Percentiles rank a stretch among this genome's conserved stretches.
Evolutionary conservation across 164 flowering plant species (phyloP).

Genomic region (Nelumbo lutea): DNA sequence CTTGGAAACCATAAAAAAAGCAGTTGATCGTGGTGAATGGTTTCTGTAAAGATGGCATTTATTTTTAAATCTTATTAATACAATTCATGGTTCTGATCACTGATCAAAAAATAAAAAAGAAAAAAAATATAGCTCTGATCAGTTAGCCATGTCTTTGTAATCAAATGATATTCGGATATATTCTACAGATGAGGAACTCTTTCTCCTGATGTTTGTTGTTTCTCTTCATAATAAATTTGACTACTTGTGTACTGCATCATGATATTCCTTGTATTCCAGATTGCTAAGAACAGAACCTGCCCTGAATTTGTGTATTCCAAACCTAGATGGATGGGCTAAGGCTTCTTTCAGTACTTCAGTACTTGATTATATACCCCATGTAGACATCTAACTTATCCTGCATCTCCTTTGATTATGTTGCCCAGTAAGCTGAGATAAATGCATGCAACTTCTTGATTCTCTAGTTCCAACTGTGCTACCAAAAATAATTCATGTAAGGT

Average conservation of each 20-base stretch:
- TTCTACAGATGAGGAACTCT: not conserved
- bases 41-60: not conserved
- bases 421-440: too few species aligned
- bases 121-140: not conserved
- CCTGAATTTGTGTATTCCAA: not conserved
- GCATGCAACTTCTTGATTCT: too few species aligned
- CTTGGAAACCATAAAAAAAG: constrained; percentile 7
- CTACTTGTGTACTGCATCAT: constrained; percentile 16
- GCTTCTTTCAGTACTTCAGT: too few species aligned
- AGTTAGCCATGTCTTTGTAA: not conserved
- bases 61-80: too few species aligned
- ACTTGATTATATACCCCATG: constrained; percentile 6
- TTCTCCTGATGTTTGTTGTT: not conserved
- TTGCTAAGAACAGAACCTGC: constrained; percentile 19
- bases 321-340: too few species aligned
- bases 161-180: too few species aligned
- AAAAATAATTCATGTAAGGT: too few species aligned
- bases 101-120: constrained; percentile 7
- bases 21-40: not conserved
- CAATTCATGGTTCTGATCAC: not conserved
- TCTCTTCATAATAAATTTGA: constrained; percentile 2
- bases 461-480: too few species aligned
- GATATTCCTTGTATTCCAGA: constrained; percentile 18
- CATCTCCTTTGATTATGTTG: constrained; percentile 13
- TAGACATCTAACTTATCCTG: constrained; percentile 12